These are phyloP conservation scores for Hypoxylon fuscum DNA, from an alignment of 495 filamentous ascomycete genomes.

Conservation along the genomic window DNA sequence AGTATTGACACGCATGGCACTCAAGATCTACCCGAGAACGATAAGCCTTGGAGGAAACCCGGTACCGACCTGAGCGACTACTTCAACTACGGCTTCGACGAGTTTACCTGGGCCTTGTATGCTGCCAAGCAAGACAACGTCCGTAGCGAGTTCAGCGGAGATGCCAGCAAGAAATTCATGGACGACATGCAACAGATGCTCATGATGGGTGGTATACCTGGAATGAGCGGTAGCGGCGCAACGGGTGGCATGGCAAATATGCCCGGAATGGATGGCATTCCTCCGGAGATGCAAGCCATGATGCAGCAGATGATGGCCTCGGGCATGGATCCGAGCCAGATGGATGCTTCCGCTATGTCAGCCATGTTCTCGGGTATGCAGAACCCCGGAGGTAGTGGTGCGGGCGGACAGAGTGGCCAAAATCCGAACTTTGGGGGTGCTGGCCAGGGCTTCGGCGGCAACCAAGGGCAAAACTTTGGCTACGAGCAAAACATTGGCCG, in stretches of 20 bases:
- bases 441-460: conserved; percentile 58
- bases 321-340: conserved; percentile 82
- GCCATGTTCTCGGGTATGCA: conserved; percentile 63
- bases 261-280: conserved; percentile 75
- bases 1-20: conserved; percentile 21
- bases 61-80: conserved; percentile 96
- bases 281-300: conserved; percentile 84
- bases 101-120: conserved; percentile 98
- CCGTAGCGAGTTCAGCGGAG: conserved; percentile 69
- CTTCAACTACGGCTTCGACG: conserved; percentile 99
- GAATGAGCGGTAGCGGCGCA: conserved; percentile 53
- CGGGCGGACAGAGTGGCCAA: conserved; percentile 54
- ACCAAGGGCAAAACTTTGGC: conserved; percentile 63
- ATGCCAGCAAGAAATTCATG: conserved; percentile 80
- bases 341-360: conserved; percentile 67
- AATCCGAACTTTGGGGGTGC: conserved; percentile 54
- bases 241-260: conserved; percentile 69
- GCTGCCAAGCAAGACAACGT: conserved; percentile 86
- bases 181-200: conserved; percentile 92
- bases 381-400: conserved; percentile 46
- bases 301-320: conserved; percentile 81
- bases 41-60: conserved; percentile 95
- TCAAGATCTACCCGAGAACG: conserved; percentile 77
- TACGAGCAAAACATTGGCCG: conserved; percentile 64
- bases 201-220: conserved; percentile 79